A percentile compares a stretch with the other conserved stretches of the same genome.
These are phyloP conservation scores for Pseudogymnoascus sp. DNA, from an alignment of 2,329 filamentous ascomycete genomes.

Conservation along the genomic window DNA sequence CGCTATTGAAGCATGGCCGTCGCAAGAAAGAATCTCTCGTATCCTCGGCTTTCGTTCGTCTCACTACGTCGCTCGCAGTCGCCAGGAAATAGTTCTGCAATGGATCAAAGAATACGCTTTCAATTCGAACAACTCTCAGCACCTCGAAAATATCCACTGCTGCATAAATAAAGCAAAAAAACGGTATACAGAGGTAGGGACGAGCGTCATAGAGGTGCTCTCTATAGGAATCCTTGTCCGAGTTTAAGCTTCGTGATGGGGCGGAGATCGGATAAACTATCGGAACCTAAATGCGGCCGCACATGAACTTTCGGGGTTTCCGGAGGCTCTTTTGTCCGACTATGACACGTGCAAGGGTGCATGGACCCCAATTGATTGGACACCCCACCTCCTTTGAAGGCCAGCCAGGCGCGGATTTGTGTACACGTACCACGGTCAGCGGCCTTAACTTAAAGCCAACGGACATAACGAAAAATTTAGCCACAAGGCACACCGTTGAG, in stretches of 20 bases:
- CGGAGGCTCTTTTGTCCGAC: background rate
- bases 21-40: background rate
- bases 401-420: background rate
- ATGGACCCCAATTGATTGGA: constrained; percentile 5
- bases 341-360: constrained; percentile 1
- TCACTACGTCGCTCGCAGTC: background rate
- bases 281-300: background rate
- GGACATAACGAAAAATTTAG: constrained; percentile 6
- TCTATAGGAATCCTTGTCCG: background rate
- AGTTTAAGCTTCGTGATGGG: constrained; percentile 5
- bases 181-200: background rate
- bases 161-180: background rate
- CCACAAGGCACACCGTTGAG: background rate
- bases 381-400: constrained; percentile 1
- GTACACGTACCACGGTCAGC: background rate
- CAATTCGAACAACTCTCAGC: background rate
- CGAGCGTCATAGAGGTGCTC: background rate
- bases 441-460: constrained; percentile 6
- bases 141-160: background rate
- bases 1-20: constrained; percentile 4
- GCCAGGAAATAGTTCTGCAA: background rate
- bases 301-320: background rate
- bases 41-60: background rate
- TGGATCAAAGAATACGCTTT: background rate
- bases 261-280: background rate